Percentiles rank a stretch among this genome's conserved stretches.
These are phyloP conservation scores for Mollisiaceae sp. DNA, from an alignment of 2,329 filamentous ascomycete genomes.

Conservation along the genomic window DNA sequence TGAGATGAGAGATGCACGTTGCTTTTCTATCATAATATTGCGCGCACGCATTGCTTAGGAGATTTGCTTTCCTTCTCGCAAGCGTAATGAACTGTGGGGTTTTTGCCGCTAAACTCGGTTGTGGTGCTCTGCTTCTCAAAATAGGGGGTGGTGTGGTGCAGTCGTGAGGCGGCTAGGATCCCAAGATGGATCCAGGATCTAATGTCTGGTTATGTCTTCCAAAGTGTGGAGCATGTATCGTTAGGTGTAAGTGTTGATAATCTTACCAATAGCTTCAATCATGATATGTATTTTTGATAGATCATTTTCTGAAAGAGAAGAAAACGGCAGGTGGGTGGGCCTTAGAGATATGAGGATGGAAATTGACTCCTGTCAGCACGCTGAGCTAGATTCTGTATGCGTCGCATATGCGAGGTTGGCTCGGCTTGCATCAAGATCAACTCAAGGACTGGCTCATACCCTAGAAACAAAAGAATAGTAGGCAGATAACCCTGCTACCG, in stretches of 20 bases:
- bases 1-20: slow-evolving; percentile 9
- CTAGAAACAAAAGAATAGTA: neutral
- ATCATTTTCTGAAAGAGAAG: slow-evolving; percentile 13
- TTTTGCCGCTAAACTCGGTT: neutral
- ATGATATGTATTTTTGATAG: slow-evolving; percentile 19
- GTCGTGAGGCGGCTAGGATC: neutral
- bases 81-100: slow-evolving; percentile 7
- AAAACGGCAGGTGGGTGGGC: slow-evolving; percentile 5
- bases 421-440: neutral
- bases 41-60: neutral
- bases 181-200: slow-evolving; percentile 17
- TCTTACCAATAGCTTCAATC: slow-evolving; percentile 12
- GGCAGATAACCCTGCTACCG: neutral
- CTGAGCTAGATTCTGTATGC: neutral
- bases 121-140: neutral
- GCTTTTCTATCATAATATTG: slow-evolving; percentile 13
- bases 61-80: slow-evolving; percentile 3
- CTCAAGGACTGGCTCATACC: neutral
- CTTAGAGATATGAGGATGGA: neutral
- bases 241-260: slow-evolving; percentile 16
- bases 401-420: neutral
- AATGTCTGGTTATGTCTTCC: slow-evolving; percentile 6
- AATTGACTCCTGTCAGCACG: neutral
- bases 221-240: slow-evolving; percentile 26
- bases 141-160: neutral